These are phyloP conservation scores for Crepidotus variabilis DNA, from an alignment of 768 basidiomycete genomes.

Conservation along the genomic window DNA sequence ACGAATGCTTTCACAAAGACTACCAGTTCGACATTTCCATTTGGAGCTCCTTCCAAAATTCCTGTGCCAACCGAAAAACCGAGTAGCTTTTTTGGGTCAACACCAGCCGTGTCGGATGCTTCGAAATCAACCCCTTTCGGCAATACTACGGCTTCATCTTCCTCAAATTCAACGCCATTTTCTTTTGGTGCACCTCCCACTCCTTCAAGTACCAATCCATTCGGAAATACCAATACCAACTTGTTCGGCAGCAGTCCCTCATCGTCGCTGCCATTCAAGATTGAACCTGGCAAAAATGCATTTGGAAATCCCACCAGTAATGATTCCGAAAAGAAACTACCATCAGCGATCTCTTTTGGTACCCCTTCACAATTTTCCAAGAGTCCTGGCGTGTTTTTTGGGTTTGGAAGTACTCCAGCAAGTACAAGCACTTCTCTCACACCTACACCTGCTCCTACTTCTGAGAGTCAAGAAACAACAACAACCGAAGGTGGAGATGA, in stretches of 20 bases:
- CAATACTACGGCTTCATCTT: neutral
- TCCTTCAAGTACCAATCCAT: conserved; percentile 1
- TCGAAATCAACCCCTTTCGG: neutral
- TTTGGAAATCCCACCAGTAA: neutral
- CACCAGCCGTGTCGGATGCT: neutral
- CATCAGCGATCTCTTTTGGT: conserved; percentile 1
- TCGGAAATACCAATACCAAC: neutral
- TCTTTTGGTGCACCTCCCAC: neutral
- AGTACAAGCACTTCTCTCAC: conserved; percentile 21
- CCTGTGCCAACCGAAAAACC: neutral
- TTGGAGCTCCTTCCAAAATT: neutral
- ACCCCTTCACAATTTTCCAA: neutral
- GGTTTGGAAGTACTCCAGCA: conserved; percentile 11
- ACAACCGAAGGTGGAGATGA: conserved; percentile 16
- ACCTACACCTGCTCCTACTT: conserved; percentile 7
- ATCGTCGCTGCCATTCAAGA: neutral
- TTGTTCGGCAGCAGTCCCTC: conserved; percentile 4
- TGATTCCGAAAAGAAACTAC: conserved; percentile 1
- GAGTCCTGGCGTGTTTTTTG: conserved; percentile 6
- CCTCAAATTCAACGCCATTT: conserved; percentile 1
- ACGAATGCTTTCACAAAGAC: neutral
- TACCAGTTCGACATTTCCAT: conserved; percentile 1
- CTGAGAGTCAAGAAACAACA: conserved; percentile 10
- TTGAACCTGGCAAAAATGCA: neutral
- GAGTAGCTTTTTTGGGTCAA: neutral